A percentile compares a stretch with the other conserved stretches of the same genome.
phyloP scores from a whole-genome alignment of 768 basidiomycete species.

The Mycena maculata region DNA sequence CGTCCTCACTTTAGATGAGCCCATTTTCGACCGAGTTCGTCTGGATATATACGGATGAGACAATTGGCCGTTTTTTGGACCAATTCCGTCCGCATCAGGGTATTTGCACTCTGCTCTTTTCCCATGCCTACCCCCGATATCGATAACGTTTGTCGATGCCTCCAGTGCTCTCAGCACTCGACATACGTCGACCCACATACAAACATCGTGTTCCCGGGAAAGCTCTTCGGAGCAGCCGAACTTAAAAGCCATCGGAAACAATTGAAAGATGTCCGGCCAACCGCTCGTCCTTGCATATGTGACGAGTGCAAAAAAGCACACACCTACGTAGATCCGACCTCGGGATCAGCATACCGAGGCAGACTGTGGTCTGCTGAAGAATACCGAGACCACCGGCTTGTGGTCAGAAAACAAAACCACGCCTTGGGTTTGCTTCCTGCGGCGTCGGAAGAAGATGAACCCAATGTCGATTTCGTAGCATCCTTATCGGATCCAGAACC shows the following conservation, averaged over 20 bases:
- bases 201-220: not conserved
- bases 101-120: too few relatives aligned
- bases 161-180: not conserved
- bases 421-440: not conserved
- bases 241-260: not conserved
- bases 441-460: not conserved
- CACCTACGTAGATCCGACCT: not conserved
- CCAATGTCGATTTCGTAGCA: too few relatives aligned
- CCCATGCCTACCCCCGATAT: too few relatives aligned
- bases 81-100: too few relatives aligned
- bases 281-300: not conserved
- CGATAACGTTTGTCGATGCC: constrained; percentile 11
- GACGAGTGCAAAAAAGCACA: not conserved
- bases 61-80: too few relatives aligned
- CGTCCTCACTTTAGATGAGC: too few relatives aligned
- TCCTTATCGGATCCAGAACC: not conserved
- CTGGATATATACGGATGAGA: too few relatives aligned
- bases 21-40: too few relatives aligned
- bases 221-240: not conserved
- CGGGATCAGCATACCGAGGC: not conserved
- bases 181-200: not conserved
- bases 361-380: not conserved
- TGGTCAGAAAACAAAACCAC: not conserved
- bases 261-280: not conserved
- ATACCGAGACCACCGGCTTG: not conserved